Evolutionary conservation across 1,139 yeast species (phyloP), one percentile per base, ranked within the genome.

Genomic region (Citeromyces hawaiiensis): DNA sequence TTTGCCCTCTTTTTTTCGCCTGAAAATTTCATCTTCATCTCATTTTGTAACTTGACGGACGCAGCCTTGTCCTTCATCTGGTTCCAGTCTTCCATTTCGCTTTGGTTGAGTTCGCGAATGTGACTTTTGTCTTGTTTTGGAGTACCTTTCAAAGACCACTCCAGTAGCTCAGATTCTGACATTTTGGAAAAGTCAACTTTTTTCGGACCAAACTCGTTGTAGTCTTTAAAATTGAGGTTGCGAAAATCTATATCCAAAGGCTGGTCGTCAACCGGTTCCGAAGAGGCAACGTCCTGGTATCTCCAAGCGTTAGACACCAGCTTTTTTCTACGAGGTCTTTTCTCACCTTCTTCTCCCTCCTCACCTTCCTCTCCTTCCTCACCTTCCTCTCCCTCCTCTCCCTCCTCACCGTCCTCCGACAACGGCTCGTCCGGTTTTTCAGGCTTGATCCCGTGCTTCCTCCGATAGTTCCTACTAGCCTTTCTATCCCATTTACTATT

Each of bases 401-500:
- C 33, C 17, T 40, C 36, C 10, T 30, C 36, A n/a, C n/a, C n/a
- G n/a, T n/a, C n/a, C n/a, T n/a, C n/a, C n/a, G n/a, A n/a, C n/a
- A n/a, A n/a, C n/a, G n/a, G n/a, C n/a, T n/a, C n/a, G n/a, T n/a
- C n/a, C n/a, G n/a, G n/a, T n/a, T n/a, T n/a, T n/a, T n/a, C n/a
- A n/a, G 38, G 21, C 16, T 30, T 33, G 25, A 50, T 37, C 1
- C 51, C 51, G 40, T 54, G 59, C 40, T 57, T 57, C n/a, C 50
- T 43, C 45, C 53, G 44, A 36, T 54, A 53, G 4, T 54, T 47
- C 27, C 44, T 41, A 39, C 53, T 55, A 7, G 57, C 55, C 38
- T 54, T 57, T 36, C 53, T 48, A 36, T 57, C 56, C 62, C 62
- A 57, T 42, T 57, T 57, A 36, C 53, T 57, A 42, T 57, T 57